A percentile compares a stretch with the other conserved stretches of the same genome.
Conservation (phyloP, 148 eudicot species). For the Diospyros lotus region DNA sequence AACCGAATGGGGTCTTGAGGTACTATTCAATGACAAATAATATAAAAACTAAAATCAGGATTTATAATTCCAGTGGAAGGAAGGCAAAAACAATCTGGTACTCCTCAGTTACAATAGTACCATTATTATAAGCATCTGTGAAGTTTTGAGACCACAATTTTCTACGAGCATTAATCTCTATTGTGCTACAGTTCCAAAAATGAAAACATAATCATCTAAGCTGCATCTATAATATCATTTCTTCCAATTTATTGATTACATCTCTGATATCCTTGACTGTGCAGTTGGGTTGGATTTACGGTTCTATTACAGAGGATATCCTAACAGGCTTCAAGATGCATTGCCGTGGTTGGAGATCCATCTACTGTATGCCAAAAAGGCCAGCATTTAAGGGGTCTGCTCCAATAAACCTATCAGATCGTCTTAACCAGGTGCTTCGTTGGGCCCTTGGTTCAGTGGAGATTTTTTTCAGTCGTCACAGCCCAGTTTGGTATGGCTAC, state of each 20-base stretch:
- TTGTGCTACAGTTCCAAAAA: neutral
- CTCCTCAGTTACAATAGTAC: neutral
- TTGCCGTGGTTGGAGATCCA: slow-evolving; percentile 98
- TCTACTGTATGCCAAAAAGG: slow-evolving; percentile 90
- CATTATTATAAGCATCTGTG: neutral
- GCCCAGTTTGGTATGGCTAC: slow-evolving; percentile 81
- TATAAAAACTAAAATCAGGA: neutral
- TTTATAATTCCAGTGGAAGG: neutral
- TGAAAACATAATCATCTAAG: neutral
- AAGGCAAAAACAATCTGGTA: neutral
- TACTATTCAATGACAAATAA: slow-evolving; percentile 19
- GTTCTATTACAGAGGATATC: slow-evolving; percentile 97
- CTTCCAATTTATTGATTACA: neutral
- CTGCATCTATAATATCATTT: neutral
- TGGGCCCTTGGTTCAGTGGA: slow-evolving; percentile 99
- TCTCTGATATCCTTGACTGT: slow-evolving; percentile 16
- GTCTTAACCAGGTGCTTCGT: slow-evolving; percentile 97
- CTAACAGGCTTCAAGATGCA: slow-evolving; percentile 99
- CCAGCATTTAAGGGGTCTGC: slow-evolving; percentile 96
- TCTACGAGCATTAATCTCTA: neutral
- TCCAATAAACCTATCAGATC: slow-evolving; percentile 92
- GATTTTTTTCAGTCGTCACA: slow-evolving; percentile 94
- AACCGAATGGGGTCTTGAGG: slow-evolving; percentile 98
- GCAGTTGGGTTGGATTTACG: slow-evolving; percentile 99
- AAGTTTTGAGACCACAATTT: neutral